phyloP scores from a whole-genome alignment of 176 grass and related monocot species.

The Musa troglodytarum region DNA sequence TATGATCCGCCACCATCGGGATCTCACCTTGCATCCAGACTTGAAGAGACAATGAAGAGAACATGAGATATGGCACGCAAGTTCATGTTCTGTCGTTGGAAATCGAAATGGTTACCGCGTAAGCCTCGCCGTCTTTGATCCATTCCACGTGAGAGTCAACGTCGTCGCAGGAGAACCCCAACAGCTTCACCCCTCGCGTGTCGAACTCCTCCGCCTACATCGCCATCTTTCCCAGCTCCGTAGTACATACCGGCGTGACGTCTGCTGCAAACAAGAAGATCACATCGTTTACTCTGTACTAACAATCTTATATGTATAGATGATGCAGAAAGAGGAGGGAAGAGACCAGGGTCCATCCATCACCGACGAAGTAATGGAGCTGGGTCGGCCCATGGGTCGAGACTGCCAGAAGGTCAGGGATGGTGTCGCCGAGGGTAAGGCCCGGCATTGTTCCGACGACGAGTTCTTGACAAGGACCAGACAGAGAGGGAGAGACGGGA shows the following conservation, averaged over 20 bases:
- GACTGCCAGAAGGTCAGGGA: not conserved
- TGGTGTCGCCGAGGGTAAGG: not conserved
- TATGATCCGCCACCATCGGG: constrained; percentile 62
- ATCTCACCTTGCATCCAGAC: constrained; percentile 21
- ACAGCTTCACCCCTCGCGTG: constrained; percentile 73
- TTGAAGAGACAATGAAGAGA: not conserved
- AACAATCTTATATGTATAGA: too few relatives aligned
- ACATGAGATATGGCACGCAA: too few relatives aligned
- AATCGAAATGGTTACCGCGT: constrained; percentile 29
- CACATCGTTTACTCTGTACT: too few relatives aligned
- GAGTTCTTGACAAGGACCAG: too few relatives aligned
- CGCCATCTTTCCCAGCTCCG: constrained; percentile 78
- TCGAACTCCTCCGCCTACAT: constrained; percentile 55
- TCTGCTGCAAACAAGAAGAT: constrained; percentile 27
- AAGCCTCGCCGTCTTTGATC: constrained; percentile 88
- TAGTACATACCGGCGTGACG: constrained; percentile 87
- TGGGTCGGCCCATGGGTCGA: not conserved
- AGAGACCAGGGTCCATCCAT: not conserved
- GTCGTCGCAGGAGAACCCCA: constrained; percentile 76
- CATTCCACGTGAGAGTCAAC: constrained; percentile 63
- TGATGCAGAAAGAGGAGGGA: too few relatives aligned
- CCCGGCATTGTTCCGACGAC: not conserved
- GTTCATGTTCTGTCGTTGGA: too few relatives aligned
- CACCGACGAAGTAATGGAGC: not conserved
- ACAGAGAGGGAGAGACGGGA: too few relatives aligned